Conservation (phyloP, 768 basidiomycete species). For the Clitopilus passeckerianus region DNA sequence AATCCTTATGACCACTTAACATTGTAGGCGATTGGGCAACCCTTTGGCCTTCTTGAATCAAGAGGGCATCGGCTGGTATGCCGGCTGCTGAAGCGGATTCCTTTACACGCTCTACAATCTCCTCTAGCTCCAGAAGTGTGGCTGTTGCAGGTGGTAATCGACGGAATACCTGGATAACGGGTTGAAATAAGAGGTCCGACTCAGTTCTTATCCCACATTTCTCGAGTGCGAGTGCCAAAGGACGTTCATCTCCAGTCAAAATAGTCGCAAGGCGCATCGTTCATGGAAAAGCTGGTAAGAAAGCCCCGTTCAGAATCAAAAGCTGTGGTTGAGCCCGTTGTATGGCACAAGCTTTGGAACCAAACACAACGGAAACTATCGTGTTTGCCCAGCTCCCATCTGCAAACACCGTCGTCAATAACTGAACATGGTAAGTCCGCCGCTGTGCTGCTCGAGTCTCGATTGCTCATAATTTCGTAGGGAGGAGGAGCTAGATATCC, state of each 20-base stretch:
- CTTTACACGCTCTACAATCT: conserved; percentile 31
- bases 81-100: conserved; percentile 40
- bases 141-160: conserved; percentile 45
- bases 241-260: conserved; percentile 32
- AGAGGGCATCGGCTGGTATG: conserved; percentile 25
- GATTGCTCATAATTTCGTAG: conserved; percentile 26
- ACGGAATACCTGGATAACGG: conserved; percentile 44
- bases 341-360: conserved; percentile 2
- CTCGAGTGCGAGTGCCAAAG: conserved; percentile 43
- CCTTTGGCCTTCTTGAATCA: conserved; percentile 15
- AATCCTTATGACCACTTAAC: conserved; percentile 34
- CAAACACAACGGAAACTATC: conserved; percentile 11
- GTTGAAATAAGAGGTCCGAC: conserved; percentile 50
- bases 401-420: conserved; percentile 6
- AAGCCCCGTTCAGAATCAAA: neutral
- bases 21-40: conserved; percentile 16
- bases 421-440: conserved; percentile 7
- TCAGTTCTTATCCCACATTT: conserved; percentile 49
- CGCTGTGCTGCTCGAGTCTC: neutral
- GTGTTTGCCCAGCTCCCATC: conserved; percentile 11
- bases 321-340: neutral
- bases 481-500: conserved; percentile 87
- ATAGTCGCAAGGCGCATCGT: conserved; percentile 37
- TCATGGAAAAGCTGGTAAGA: neutral
- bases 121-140: conserved; percentile 42